Evolutionary conservation across 176 grass and related monocot genomes (phyloP), one percentile per base, ranked within the genome.

Genomic region (Carex scoparia): DNA sequence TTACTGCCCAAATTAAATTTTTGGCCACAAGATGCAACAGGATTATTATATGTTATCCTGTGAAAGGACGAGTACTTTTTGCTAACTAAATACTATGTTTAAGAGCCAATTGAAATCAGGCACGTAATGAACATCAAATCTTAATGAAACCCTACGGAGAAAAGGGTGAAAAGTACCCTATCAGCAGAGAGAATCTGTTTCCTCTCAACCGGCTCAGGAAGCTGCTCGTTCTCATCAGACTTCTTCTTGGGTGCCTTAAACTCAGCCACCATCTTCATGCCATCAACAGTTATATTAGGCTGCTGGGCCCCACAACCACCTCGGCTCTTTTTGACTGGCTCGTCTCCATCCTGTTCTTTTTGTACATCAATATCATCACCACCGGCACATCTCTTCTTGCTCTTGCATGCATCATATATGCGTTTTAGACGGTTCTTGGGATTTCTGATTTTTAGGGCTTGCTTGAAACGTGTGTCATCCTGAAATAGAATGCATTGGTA

Each of bases 251-350:
- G 16, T 84, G 87, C 88, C 91, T 98, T 95, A 62, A 90, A 98
- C 82, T 98, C 96, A 46, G 93, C 96, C 81, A 98, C 91, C 96
- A 98, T 98, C 84, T 94, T 98, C 96, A 98, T 98, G 38, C 96
- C 96, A 86, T 98, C 96, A 35, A 98, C 89, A 44, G 96, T 98
- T 72, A 98, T 98, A 88, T 90, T 98, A 78, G 95, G 93, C 91
- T 98, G 95, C 84, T 95, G 95, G 83, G 95, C 95, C 79, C 95
- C 93, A 81, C 95, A 98, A 35, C 95, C 95, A 83, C 88, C 88
- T 86, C 88, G 61, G 59, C 73, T 92, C 89, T 94, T 98, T 82
- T 98, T 98, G 6, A 90, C 84, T 28, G 93, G 88, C 44, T 95
- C 93, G 14, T 95, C 91, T 83, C 84, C 65, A 81, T 98, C 95